A percentile compares a stretch with the other conserved stretches of the same genome.
Conservation (phyloP, 768 basidiomycete species). For the Leccinum longicurvipes region DNA sequence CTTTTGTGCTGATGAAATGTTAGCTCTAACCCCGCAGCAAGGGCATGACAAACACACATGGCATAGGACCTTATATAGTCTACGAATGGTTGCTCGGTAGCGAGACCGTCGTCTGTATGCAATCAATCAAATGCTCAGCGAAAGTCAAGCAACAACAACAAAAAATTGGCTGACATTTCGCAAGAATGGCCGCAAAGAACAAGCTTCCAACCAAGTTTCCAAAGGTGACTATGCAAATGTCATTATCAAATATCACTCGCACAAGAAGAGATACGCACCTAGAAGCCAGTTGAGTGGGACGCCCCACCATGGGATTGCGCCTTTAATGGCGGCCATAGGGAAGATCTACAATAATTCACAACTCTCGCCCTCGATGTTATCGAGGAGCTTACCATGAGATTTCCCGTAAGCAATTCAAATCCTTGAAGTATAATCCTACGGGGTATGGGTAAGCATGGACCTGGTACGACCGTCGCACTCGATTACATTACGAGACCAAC, state of each 20-base stretch:
- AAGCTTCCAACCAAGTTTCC: constrained; percentile 68
- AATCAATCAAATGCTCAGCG: neutral
- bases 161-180: constrained; percentile 65
- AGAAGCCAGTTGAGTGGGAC: constrained; percentile 66
- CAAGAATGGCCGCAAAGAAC: constrained; percentile 67
- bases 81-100: constrained; percentile 56
- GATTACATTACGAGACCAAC: constrained; percentile 73
- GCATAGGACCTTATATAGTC: constrained; percentile 52
- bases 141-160: too few relatives aligned
- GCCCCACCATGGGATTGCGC: constrained; percentile 68
- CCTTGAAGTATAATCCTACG: constrained; percentile 70
- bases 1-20: constrained; percentile 48
- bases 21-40: neutral
- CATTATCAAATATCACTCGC: neutral
- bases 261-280: constrained; percentile 37
- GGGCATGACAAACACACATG: constrained; percentile 39
- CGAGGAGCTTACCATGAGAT: constrained; percentile 57
- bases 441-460: neutral
- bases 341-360: constrained; percentile 43
- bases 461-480: neutral
- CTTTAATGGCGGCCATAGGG: constrained; percentile 65
- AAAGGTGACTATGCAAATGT: constrained; percentile 49
- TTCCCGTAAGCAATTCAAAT: constrained; percentile 68
- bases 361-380: neutral
- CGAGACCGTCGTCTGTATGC: constrained; percentile 52